Percentiles rank a stretch among this genome's conserved stretches.
Evolutionary conservation across 805 yeast species (phyloP).

Genomic region (Cyberlindnera petersonii): DNA sequence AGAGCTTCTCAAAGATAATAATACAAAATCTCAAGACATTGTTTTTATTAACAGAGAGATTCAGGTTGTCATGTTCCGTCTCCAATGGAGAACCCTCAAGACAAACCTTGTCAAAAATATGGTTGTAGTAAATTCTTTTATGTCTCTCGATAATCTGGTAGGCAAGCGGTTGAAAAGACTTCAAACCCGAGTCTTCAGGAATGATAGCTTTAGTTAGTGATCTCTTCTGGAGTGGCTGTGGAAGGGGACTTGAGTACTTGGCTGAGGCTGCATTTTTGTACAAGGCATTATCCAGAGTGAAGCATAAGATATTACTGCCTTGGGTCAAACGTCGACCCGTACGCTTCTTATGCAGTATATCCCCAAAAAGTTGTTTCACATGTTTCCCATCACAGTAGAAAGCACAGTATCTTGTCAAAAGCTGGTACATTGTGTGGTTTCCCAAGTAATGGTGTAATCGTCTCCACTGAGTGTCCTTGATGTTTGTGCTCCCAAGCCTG

Average conservation of each 20-base stretch:
- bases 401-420: conserved; percentile 15
- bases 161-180: conserved; percentile 18
- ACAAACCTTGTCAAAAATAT: conserved; percentile 36
- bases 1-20: conserved; percentile 40
- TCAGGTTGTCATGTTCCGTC: conserved; percentile 27
- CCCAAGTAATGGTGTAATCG: conserved; percentile 18
- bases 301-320: too few relatives aligned
- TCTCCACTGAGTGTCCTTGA: conserved; percentile 46
- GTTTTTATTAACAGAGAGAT: conserved; percentile 29
- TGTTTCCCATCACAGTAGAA: conserved; percentile 3
- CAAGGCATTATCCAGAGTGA: conserved; percentile 15
- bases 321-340: neutral
- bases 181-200: too few relatives aligned
- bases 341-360: neutral
- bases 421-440: conserved; percentile 5
- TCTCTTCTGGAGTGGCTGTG: neutral
- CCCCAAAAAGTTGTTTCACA: conserved; percentile 21
- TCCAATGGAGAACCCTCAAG: conserved; percentile 11
- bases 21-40: conserved; percentile 41
- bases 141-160: conserved; percentile 33
- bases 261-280: conserved; percentile 8
- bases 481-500: conserved; percentile 35
- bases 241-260: conserved; percentile 14
- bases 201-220: too few relatives aligned
- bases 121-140: conserved; percentile 30